Percentiles rank a stretch among this genome's conserved stretches.
Conservation (phyloP, 2,329 filamentous ascomycete genomes). For the Daldinia eschscholtzii region DNA sequence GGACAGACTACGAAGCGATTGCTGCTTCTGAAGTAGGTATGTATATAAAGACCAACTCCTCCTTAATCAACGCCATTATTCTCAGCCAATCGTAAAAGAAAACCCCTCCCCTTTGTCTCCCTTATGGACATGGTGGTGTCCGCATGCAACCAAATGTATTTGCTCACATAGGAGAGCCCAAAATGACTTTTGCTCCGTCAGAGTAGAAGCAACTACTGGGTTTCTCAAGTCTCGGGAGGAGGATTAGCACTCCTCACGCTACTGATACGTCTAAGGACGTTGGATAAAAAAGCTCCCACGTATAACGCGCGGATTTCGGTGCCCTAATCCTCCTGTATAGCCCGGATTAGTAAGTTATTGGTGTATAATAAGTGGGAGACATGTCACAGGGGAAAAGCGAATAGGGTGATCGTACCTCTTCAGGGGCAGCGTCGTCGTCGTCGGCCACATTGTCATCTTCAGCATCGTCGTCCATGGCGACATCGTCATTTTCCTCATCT, state of each 20-base stretch:
- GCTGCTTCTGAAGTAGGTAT: conserved; percentile 13
- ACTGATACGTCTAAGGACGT: conserved; percentile 46
- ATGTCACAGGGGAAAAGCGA: neutral
- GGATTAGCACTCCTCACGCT: conserved; percentile 41
- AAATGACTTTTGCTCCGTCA: conserved; percentile 7
- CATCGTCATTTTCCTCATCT: conserved; percentile 36
- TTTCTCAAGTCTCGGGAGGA: conserved; percentile 23
- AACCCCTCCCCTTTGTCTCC: neutral
- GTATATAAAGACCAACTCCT: conserved; percentile 24
- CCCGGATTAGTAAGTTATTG: conserved; percentile 47
- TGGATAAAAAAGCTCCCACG: conserved; percentile 45
- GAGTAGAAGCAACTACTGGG: neutral
- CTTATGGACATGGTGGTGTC: conserved; percentile 11
- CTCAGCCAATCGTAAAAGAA: conserved; percentile 23
- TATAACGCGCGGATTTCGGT: conserved; percentile 38
- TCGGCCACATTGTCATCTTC: conserved; percentile 40
- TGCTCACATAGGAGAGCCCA: conserved; percentile 17
- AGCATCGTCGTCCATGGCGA: conserved; percentile 43
- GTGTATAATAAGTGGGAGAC: neutral
- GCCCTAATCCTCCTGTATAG: conserved; percentile 52
- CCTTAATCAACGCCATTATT: conserved; percentile 37
- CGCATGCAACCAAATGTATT: conserved; percentile 3
- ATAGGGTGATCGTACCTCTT: conserved; percentile 44
- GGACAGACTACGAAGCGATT: conserved; percentile 18
- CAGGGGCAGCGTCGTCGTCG: conserved; percentile 20